These are phyloP conservation scores for Marchantia polymorpha DNA, from an alignment of 225 moss, liverwort and hornwort species.

Conservation along the genomic window DNA sequence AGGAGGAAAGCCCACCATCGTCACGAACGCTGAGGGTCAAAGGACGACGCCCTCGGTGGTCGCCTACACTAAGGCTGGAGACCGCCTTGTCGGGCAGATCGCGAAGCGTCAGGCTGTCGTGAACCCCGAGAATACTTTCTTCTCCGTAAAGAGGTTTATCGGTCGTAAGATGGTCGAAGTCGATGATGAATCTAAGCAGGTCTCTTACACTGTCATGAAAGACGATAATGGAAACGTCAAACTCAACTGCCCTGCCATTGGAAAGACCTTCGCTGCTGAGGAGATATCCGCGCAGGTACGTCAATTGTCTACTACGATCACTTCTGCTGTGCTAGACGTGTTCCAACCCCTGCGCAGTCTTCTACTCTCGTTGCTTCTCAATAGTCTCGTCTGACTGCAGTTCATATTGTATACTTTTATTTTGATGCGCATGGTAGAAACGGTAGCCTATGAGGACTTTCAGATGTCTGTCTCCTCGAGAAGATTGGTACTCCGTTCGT, in stretches of 20 bases:
- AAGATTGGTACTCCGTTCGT: background rate
- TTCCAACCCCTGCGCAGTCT: too few species aligned
- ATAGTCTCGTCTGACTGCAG: too few species aligned
- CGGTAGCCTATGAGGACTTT: background rate
- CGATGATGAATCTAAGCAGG: slow-evolving; percentile 82
- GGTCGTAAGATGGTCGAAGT: slow-evolving; percentile 89
- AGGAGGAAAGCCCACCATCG: slow-evolving; percentile 93
- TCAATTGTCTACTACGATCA: background rate
- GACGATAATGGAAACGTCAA: slow-evolving; percentile 87
- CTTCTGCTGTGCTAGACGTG: too few species aligned
- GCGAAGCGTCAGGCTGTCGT: slow-evolving; percentile 97
- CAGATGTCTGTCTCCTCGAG: too few species aligned
- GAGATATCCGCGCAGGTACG: slow-evolving; percentile 93
- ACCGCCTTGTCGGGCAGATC: slow-evolving; percentile 87
- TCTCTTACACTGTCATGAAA: slow-evolving; percentile 78
- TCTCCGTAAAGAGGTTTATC: slow-evolving; percentile 94
- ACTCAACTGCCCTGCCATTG: slow-evolving; percentile 90
- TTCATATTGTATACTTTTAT: too few species aligned
- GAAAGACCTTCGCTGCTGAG: slow-evolving; percentile 90
- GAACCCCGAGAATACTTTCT: slow-evolving; percentile 90
- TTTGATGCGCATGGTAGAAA: too few species aligned
- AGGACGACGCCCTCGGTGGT: slow-evolving; percentile 93
- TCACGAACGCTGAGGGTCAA: slow-evolving; percentile 88
- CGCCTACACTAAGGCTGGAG: slow-evolving; percentile 87
- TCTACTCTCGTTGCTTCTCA: too few species aligned